Evolutionary conservation across 2,329 filamentous ascomycete genomes (phyloP), one percentile per base, ranked within the genome.

Genomic region (Fusarium palustre): DNA sequence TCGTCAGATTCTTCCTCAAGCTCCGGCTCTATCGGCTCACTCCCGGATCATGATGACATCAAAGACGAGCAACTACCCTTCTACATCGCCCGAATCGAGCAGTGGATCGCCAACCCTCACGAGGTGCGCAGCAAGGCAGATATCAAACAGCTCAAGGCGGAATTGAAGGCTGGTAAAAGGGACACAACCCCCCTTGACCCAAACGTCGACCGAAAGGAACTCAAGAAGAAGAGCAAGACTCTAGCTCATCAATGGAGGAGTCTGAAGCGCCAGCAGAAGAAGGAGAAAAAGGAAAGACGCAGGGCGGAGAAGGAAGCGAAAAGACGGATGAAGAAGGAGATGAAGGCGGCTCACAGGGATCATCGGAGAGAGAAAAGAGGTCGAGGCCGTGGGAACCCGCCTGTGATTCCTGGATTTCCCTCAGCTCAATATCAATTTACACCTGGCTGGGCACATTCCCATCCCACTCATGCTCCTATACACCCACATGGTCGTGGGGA

Each of bases 21-120:
- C 22, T 81, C 79, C 2, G 76, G 68, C 5, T 81, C 79, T 3
- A 76, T 88, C 55, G 86, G 83, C 36, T 87, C 85, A 3, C 83
- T 89, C 1, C 85, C 86, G 0, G 81, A 85, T 55, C 84, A 84
- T 70, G 84, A 87, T 59, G 81, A 85, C 42, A 78, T 89, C 3
- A 76, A 75, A 15, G 82, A 83, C 54, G 71, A 78, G 20, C 86
- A 88, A 73, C 78, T 88, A 2, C 82, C 84, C 3, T 63, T 83
- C 2, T 81, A 83, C 16, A 80, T 80, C 46, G 73, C 79, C 15
- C 80, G 80, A 5, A 78, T 90, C 18, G 68, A 79, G 24, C 75
- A 79, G 10, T 89, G 86, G 85, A 80, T 86, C 3, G 76, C 81
- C 11, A 79, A 82, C 38, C 85, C 86, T 0, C 82, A 86, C 1